A percentile compares a stretch with the other conserved stretches of the same genome.
These are phyloP conservation scores for Daldinia bambusicola DNA, from an alignment of 495 filamentous ascomycete species.

Conservation along the genomic window DNA sequence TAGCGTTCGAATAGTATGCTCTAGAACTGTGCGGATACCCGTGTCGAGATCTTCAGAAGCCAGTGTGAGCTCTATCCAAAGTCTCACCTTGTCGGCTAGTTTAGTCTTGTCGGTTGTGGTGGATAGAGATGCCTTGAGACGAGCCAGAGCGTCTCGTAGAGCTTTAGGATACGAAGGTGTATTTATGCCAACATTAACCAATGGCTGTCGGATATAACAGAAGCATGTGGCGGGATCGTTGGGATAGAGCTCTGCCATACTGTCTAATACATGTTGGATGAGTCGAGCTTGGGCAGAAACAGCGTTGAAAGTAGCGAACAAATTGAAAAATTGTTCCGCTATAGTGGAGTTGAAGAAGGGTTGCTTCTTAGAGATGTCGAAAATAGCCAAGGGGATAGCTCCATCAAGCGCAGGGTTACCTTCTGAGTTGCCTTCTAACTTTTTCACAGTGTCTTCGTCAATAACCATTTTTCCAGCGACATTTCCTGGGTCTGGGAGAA, in stretches of 20 bases:
- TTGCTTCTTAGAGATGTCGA: slow-evolving; percentile 85
- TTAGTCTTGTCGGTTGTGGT: slow-evolving; percentile 54
- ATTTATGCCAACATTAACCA: slow-evolving; percentile 69
- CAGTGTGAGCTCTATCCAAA: slow-evolving; percentile 68
- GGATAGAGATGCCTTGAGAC: slow-evolving; percentile 61
- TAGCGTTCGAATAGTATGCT: slow-evolving; percentile 61
- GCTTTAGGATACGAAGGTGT: slow-evolving; percentile 78
- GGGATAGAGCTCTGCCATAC: slow-evolving; percentile 68
- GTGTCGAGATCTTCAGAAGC: slow-evolving; percentile 69
- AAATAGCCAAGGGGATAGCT: slow-evolving; percentile 91
- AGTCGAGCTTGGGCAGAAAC: slow-evolving; percentile 73
- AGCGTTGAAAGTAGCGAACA: slow-evolving; percentile 73
- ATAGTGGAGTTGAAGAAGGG: slow-evolving; percentile 70
- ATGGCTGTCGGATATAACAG: slow-evolving; percentile 75
- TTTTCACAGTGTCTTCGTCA: slow-evolving; percentile 65
- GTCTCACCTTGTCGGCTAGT: slow-evolving; percentile 65
- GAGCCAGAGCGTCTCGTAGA: slow-evolving; percentile 69
- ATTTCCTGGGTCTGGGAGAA: slow-evolving; percentile 55
- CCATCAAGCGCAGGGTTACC: slow-evolving; percentile 85
- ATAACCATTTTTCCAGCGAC: slow-evolving; percentile 55
- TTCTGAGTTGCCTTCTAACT: slow-evolving; percentile 76
- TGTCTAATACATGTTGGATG: slow-evolving; percentile 77
- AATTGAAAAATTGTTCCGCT: slow-evolving; percentile 80
- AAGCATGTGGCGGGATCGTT: slow-evolving; percentile 67
- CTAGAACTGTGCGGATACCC: slow-evolving; percentile 71